Evolutionary conservation across 2,329 filamentous ascomycete species (phyloP).

Genomic region (Aspergillus piperis): DNA sequence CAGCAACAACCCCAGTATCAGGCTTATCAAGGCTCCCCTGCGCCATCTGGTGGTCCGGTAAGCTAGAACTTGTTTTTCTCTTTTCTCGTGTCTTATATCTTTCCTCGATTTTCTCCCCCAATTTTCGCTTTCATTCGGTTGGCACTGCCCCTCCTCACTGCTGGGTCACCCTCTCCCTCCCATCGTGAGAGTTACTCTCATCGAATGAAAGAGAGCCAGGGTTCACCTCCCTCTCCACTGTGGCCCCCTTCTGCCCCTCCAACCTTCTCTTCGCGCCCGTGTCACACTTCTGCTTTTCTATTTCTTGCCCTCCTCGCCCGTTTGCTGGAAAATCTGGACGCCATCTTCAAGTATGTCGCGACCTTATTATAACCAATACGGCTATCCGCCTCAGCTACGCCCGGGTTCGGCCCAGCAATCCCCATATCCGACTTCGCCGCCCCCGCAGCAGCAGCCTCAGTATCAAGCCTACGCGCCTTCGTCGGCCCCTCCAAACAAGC

Average conservation of each 20-base stretch:
- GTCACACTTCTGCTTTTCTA: neutral
- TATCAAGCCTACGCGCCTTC: constrained; percentile 41
- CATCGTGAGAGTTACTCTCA: constrained; percentile 15
- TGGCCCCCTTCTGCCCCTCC: constrained; percentile 7
- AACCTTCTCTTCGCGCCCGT: neutral
- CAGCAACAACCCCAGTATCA: constrained; percentile 49
- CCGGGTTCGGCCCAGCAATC: constrained; percentile 33
- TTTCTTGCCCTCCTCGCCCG: constrained; percentile 11
- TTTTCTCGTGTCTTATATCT: constrained; percentile 5
- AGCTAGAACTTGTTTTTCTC: constrained; percentile 28
- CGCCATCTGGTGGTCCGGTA: constrained; percentile 38
- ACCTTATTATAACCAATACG: constrained; percentile 37
- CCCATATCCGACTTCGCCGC: constrained; percentile 36
- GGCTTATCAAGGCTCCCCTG: constrained; percentile 52
- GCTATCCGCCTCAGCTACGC: constrained; percentile 38
- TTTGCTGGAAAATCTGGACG: constrained; percentile 14
- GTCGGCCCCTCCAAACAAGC: constrained; percentile 32
- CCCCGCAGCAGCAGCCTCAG: constrained; percentile 37
- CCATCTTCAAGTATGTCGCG: constrained; percentile 36
- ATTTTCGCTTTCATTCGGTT: constrained; percentile 3
- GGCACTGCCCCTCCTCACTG: constrained; percentile 13
- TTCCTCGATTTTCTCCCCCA: constrained; percentile 1
- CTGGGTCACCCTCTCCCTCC: constrained; percentile 1
- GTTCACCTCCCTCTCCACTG: constrained; percentile 6
- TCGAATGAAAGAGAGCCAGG: constrained; percentile 11